Percentiles rank a stretch among this genome's conserved stretches.
Evolutionary conservation across 1,139 yeast species (phyloP).

Genomic region (Geotrichum bryndzae): DNA sequence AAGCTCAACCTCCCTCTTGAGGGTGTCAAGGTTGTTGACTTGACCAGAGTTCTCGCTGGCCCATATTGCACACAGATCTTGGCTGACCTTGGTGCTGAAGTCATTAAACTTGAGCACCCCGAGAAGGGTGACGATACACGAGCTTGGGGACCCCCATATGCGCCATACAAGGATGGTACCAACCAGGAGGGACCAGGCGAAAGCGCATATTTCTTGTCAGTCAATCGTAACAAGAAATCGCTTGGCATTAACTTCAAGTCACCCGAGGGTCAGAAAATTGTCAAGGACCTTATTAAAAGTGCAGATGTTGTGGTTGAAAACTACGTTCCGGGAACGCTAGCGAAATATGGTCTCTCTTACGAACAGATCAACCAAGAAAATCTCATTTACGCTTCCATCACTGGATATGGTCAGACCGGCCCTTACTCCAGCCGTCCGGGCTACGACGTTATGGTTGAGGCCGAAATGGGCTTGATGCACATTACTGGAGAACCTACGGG

Average conservation of each 20-base stretch:
- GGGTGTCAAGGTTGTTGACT: constrained; percentile 38
- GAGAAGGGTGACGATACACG: constrained; percentile 42
- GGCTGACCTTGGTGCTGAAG: constrained; percentile 42
- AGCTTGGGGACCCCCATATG: constrained; percentile 44
- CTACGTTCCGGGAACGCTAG: constrained; percentile 39
- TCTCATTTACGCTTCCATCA: constrained; percentile 38
- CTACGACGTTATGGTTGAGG: constrained; percentile 44
- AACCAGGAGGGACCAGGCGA: constrained; percentile 29
- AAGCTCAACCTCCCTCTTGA: constrained; percentile 27
- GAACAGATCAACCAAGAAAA: constrained; percentile 30
- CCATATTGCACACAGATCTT: constrained; percentile 41
- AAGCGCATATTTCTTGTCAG: constrained; percentile 38
- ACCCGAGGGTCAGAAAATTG: constrained; percentile 33
- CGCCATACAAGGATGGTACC: constrained; percentile 19
- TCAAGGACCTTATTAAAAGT: constrained; percentile 29
- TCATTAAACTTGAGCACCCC: constrained; percentile 41
- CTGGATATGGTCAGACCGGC: constrained; percentile 40
- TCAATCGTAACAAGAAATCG: constrained; percentile 39
- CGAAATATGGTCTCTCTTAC: constrained; percentile 37
- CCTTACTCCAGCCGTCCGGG: constrained; percentile 38
- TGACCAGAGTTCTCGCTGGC: constrained; percentile 42
- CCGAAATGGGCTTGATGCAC: constrained; percentile 43
- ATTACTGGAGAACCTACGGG: constrained; percentile 41
- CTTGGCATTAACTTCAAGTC: constrained; percentile 38
- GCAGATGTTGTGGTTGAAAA: constrained; percentile 42